Conservation (phyloP, 176 grass and related monocot genomes). For the Miscanthus lutarioriparius region DNA sequence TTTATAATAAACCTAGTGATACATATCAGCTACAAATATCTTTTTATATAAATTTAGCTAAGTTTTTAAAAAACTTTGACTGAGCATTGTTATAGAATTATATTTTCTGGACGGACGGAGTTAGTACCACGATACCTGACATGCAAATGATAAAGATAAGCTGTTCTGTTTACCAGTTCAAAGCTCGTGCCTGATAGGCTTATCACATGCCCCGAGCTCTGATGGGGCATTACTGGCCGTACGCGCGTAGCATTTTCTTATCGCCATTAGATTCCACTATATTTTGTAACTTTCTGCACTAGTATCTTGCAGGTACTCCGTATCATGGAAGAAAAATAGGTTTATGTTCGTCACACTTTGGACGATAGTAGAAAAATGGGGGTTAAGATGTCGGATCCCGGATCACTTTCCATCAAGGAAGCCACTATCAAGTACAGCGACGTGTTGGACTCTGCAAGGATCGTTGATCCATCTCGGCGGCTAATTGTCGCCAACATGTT, state of each 20-base stretch:
- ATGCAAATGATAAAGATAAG: background rate
- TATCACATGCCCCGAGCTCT: background rate
- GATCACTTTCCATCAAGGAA: conserved; percentile 2
- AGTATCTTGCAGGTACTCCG: background rate
- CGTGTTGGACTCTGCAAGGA: background rate
- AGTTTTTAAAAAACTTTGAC: background rate
- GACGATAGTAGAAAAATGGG: background rate
- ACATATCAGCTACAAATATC: too few relatives aligned
- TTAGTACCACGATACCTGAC: background rate
- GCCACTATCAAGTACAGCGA: background rate
- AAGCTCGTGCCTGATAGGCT: background rate
- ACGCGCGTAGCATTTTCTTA: background rate
- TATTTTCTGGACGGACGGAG: background rate
- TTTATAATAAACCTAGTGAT: background rate
- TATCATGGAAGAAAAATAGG: background rate
- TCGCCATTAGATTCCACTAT: background rate
- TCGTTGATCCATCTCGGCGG: conserved; percentile 18
- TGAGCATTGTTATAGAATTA: background rate
- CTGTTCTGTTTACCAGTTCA: background rate
- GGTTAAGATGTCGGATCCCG: background rate
- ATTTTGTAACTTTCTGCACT: background rate
- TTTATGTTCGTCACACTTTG: background rate
- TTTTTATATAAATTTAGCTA: background rate
- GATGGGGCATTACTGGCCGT: background rate
- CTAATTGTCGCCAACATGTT: conserved; percentile 23